Evolutionary conservation across 2,329 filamentous ascomycete genomes (phyloP).

Genomic region (Pseudogymnoascus sp.): DNA sequence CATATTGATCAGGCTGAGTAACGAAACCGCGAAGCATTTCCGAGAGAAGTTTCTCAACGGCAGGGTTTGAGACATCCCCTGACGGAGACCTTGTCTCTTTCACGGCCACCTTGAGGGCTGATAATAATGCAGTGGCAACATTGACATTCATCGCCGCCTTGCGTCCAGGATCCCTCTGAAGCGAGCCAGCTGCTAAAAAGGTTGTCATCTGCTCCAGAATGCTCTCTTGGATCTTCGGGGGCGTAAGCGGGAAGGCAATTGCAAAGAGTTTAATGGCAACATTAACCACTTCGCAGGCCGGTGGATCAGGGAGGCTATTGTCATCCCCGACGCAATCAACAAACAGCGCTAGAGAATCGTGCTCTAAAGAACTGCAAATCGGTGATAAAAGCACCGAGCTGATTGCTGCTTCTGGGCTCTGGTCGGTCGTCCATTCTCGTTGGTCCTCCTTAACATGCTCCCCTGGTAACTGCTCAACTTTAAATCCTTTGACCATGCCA

Average conservation of each 20-base stretch:
- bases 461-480: conserved; percentile 62
- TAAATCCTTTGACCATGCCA: conserved; percentile 72
- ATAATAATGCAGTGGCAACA: conserved; percentile 72
- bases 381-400: conserved; percentile 60
- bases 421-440: conserved; percentile 46
- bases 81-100: conserved; percentile 68
- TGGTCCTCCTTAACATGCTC: conserved; percentile 51
- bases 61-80: conserved; percentile 66
- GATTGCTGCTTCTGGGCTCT: conserved; percentile 58
- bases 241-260: conserved; percentile 81
- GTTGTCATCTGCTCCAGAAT: conserved; percentile 89
- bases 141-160: conserved; percentile 91
- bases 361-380: conserved; percentile 76
- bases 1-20: conserved; percentile 74
- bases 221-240: conserved; percentile 89
- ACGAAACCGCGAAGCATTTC: conserved; percentile 68
- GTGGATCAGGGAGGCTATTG: conserved; percentile 60
- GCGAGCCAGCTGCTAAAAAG: conserved; percentile 70
- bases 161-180: conserved; percentile 80
- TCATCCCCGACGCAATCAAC: conserved; percentile 42
- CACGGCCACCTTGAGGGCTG: conserved; percentile 74
- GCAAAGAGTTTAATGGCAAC: conserved; percentile 90
- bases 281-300: conserved; percentile 90
- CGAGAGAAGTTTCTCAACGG: conserved; percentile 79
- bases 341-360: conserved; percentile 81